Evolutionary conservation across 345 rosid species (phyloP), one percentile per base, ranked within the genome.

Genomic region (Nasturtium officinale): DNA sequence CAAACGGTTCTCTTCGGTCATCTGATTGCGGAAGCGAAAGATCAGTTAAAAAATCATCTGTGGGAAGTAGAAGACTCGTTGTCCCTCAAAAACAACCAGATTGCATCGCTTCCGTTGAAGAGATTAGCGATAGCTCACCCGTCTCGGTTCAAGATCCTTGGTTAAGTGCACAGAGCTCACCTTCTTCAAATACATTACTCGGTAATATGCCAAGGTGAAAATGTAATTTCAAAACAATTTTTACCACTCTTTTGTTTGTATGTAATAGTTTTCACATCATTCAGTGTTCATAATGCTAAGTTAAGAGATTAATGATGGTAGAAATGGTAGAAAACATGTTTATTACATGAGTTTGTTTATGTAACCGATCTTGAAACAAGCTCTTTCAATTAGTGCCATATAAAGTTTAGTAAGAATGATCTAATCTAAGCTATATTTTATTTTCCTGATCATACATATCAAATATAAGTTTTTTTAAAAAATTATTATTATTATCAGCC

Each of bases 151-250:
- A 83, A 73, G 91, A 89, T 67, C 84, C 85, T 21, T 89, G 96
- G 97, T 78, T 82, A 61, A 94, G 98, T 67, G 92, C 82, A 47
- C 88, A 87, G 26, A 94, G 96, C 86, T 91, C 98, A 18, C 95
- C 97, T 71, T 87, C 95, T 15, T 45, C 92, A 46, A 89, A 82
- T 77, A 87, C 90, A 82, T 80, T 94, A 77, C 72, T 90, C 48
- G 86, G 85, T 54, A 84, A 83, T 58, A 80, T 74, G 69, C 82
- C 79, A 21, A 89, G 72, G 63, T 84, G 80, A 85, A 59, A 32
- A 65, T 32, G 43, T 61, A 23, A 57, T 57, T 4, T 47, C 26
- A 9, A 10, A 60, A 30, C 58, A 32, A 32, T 28, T n/a, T 28
- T 54, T 67, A 52, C 58, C 57, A 61, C 65, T 33, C 57, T 70